phyloP scores from a whole-genome alignment of 2,329 filamentous ascomycete genomes.

The Phialemoniopsis sp. region DNA sequence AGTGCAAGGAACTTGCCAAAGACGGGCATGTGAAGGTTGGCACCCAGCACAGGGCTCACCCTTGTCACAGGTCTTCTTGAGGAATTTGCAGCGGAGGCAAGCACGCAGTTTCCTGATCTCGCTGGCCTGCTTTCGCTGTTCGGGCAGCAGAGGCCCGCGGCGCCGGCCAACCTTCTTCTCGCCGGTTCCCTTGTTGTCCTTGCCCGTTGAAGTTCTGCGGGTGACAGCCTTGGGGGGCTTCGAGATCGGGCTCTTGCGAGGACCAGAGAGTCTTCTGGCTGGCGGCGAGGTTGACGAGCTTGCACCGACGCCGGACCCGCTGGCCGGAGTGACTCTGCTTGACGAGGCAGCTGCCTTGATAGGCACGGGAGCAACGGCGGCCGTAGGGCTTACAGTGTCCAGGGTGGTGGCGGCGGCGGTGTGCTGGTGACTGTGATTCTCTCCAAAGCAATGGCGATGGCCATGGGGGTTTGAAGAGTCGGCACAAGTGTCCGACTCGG shows the following conservation, averaged over 20 bases:
- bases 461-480: conserved; percentile 44
- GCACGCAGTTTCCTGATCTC: conserved; percentile 94
- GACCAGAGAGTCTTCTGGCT: conserved; percentile 63
- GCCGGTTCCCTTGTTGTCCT: conserved; percentile 64
- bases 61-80: conserved; percentile 99
- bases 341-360: conserved; percentile 60
- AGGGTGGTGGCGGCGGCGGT: conserved; percentile 28
- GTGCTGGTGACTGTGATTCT: conserved; percentile 41
- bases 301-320: conserved; percentile 51
- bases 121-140: conserved; percentile 93
- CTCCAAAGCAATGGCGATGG: conserved; percentile 60
- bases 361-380: conserved; percentile 63
- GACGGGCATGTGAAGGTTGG: conserved; percentile 88
- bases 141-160: conserved; percentile 83
- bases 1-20: conserved; percentile 97
- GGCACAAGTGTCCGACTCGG: conserved; percentile 70
- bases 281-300: conserved; percentile 59
- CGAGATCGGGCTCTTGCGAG: conserved; percentile 71
- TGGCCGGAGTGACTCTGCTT: conserved; percentile 56
- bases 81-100: conserved; percentile 93
- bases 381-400: conserved; percentile 62
- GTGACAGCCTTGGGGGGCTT: conserved; percentile 84
- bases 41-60: conserved; percentile 94
- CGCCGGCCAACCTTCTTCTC: conserved; percentile 94
- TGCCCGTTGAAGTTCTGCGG: conserved; percentile 71